Evolutionary conservation across 1,284 basidiomycete species (phyloP).

Genomic region (Pseudozyma hubeiensis): DNA sequence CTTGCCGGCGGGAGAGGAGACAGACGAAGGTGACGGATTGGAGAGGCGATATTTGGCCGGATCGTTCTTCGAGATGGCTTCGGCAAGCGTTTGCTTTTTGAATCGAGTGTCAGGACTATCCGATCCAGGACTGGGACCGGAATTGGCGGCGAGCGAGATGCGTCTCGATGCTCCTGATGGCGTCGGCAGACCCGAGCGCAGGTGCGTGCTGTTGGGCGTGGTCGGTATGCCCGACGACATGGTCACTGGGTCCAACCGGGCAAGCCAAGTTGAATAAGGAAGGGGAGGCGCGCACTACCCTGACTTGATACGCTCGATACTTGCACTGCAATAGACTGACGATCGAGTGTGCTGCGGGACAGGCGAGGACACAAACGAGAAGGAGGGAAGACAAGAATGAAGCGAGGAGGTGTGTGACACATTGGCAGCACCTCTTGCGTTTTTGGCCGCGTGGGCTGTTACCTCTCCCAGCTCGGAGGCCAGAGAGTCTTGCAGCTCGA

Average conservation of each 20-base stretch:
- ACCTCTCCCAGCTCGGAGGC: no score
- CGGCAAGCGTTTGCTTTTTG: constrained; percentile 49
- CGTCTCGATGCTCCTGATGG: constrained; percentile 25
- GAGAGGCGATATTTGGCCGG: constrained; percentile 52
- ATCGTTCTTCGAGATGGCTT: constrained; percentile 52
- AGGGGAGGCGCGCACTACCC: no score
- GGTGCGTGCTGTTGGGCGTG: constrained; percentile 42
- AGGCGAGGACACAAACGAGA: no score
- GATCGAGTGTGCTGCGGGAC: no score
- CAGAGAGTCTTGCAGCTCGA: no score
- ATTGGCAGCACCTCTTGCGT: no score
- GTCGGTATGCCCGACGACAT: constrained; percentile 47
- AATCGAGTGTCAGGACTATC: constrained; percentile 47
- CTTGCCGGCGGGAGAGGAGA: constrained; percentile 13
- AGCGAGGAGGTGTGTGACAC: no score
- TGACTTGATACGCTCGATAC: no score
- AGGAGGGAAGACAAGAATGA: no score
- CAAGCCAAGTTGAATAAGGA: neutral
- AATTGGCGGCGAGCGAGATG: constrained; percentile 15
- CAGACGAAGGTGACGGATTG: constrained; percentile 9
- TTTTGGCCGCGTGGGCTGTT: no score
- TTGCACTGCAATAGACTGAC: no score
- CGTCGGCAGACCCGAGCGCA: constrained; percentile 48
- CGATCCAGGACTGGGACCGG: constrained; percentile 26
- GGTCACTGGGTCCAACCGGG: constrained; percentile 4